Evolutionary conservation across 169 alveolate species (phyloP).

Genomic region (Plasmodium knowlesi): DNA sequence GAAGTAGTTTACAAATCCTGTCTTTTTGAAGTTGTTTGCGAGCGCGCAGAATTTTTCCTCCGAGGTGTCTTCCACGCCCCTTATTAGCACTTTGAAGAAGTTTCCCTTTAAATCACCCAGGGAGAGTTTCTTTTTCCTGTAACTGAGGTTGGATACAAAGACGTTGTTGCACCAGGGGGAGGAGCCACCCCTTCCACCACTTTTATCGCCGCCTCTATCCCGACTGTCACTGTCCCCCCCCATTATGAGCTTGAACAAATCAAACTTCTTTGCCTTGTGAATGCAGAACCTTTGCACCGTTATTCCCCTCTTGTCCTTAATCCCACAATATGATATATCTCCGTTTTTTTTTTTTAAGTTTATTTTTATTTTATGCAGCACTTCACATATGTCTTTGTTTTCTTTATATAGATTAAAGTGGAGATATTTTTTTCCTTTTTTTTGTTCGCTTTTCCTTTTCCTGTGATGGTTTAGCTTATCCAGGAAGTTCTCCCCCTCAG

Average conservation of each 20-base stretch:
- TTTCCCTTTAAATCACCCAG: slow-evolving; percentile 94
- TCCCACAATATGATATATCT: slow-evolving; percentile 91
- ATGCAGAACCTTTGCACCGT: slow-evolving; percentile 90
- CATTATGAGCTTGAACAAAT: slow-evolving; percentile 75
- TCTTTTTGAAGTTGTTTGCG: slow-evolving; percentile 83
- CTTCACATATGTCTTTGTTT: slow-evolving; percentile 93
- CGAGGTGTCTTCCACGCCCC: slow-evolving; percentile 79
- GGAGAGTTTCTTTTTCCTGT: slow-evolving; percentile 86
- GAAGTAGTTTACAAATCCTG: slow-evolving; percentile 94
- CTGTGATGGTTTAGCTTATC: slow-evolving; percentile 9
- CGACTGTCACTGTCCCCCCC: slow-evolving; percentile 56
- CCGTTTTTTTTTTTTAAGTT: slow-evolving; percentile 86
- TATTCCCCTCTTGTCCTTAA: slow-evolving; percentile 94
- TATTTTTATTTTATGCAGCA: slow-evolving; percentile 90
- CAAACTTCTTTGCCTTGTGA: slow-evolving; percentile 80
- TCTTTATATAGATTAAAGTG: slow-evolving; percentile 88
- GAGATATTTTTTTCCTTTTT: slow-evolving; percentile 73
- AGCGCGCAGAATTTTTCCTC: slow-evolving; percentile 73
- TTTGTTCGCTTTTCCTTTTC: slow-evolving; percentile 8
- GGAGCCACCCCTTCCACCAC: slow-evolving; percentile 1
- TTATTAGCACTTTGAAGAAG: slow-evolving; percentile 91
- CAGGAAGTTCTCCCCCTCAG: not conserved
- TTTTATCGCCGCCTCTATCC: slow-evolving; percentile 19
- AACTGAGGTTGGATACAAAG: slow-evolving; percentile 86
- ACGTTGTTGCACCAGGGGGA: slow-evolving; percentile 85